Conservation (phyloP, 1,284 basidiomycete species). For the Tilletia indica region DNA sequence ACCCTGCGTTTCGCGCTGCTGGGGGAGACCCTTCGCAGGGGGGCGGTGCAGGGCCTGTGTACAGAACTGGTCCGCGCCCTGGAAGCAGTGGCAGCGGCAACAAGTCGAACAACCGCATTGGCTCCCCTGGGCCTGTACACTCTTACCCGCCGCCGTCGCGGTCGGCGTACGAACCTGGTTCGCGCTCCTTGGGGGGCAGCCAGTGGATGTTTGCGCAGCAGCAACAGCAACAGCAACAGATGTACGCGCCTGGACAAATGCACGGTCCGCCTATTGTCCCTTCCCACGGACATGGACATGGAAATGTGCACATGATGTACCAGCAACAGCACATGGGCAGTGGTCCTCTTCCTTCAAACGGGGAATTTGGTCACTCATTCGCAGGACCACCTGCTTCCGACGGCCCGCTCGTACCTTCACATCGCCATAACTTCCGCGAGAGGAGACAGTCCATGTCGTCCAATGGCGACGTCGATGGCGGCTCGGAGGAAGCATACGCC, state of each 20-base stretch:
- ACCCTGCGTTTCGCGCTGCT: background rate
- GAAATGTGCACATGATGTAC: background rate
- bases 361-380: too few species aligned
- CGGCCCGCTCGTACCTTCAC: background rate
- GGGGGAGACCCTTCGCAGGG: too few species aligned
- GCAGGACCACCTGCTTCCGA: background rate
- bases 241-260: background rate
- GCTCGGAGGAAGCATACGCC: background rate
- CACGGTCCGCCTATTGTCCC: background rate
- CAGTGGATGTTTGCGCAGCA: constrained; percentile 16
- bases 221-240: background rate
- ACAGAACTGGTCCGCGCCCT: background rate
- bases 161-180: constrained; percentile 37
- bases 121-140: constrained; percentile 24
- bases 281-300: background rate
- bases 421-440: constrained; percentile 21
- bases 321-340: background rate
- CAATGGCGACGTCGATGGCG: constrained; percentile 2
- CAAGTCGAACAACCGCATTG: background rate
- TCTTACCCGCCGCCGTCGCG: constrained; percentile 35
- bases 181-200: constrained; percentile 22
- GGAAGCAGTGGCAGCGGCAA: constrained; percentile 14
- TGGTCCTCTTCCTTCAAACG: too few species aligned
- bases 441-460: constrained; percentile 20
- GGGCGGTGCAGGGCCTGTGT: background rate